Evolutionary conservation across 2,329 filamentous ascomycete species (phyloP).

Genomic region (Beauveria brongniartii): DNA sequence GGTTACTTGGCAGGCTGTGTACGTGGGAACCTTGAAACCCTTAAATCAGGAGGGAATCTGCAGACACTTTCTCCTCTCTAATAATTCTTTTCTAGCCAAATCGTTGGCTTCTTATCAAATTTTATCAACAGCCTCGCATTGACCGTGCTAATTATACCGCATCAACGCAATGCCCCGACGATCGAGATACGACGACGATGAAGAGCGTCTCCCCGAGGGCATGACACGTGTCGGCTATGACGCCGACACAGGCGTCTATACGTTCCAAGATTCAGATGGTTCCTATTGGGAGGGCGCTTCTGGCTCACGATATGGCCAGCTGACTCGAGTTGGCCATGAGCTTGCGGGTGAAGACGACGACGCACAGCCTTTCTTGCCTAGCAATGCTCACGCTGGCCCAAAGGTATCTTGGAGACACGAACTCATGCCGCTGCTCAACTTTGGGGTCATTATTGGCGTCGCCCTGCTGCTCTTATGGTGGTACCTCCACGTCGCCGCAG

Average conservation of each 20-base stretch:
- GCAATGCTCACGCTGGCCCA: slow-evolving; percentile 12
- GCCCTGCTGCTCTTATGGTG: slow-evolving; percentile 43
- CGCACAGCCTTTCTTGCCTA: slow-evolving; percentile 24
- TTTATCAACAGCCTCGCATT: not conserved
- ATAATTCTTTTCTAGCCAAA: not conserved
- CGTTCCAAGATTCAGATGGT: slow-evolving; percentile 41
- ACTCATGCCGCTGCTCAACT: slow-evolving; percentile 49
- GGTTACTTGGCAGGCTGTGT: not conserved
- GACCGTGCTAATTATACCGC: not conserved
- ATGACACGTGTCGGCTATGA: slow-evolving; percentile 49
- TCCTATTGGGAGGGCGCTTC: slow-evolving; percentile 42
- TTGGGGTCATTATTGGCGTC: slow-evolving; percentile 44
- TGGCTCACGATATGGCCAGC: slow-evolving; percentile 40
- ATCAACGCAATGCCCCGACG: slow-evolving; percentile 30
- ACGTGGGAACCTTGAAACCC: not conserved
- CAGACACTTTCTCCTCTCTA: not conserved
- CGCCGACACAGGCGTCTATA: slow-evolving; percentile 45
- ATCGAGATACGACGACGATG: slow-evolving; percentile 37
- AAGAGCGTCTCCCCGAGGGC: slow-evolving; percentile 45
- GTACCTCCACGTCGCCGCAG: slow-evolving; percentile 31
- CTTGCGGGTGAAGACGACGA: slow-evolving; percentile 17
- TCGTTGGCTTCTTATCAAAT: not conserved
- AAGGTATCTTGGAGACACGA: slow-evolving; percentile 42
- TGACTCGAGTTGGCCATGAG: slow-evolving; percentile 31
- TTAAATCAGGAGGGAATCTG: not conserved